Evolutionary conservation across 2,329 filamentous ascomycete genomes (phyloP).

Genomic region (Mariannaea elegans): DNA sequence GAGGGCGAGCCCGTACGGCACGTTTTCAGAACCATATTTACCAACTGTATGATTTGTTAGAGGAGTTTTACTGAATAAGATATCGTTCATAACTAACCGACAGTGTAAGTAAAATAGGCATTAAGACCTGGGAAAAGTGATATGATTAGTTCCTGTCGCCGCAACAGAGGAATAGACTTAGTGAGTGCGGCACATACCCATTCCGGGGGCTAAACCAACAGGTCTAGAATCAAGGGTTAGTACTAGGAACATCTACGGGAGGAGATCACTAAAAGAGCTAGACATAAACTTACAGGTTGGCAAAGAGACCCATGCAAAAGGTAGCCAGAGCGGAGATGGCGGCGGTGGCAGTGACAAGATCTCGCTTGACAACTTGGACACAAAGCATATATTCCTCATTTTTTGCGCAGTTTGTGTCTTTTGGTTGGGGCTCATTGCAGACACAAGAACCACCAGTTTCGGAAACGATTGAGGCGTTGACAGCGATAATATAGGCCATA

Average conservation of each 20-base stretch:
- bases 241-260: not conserved
- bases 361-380: conserved; percentile 71
- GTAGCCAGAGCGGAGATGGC: conserved; percentile 81
- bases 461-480: conserved; percentile 63
- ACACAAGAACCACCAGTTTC: conserved; percentile 80
- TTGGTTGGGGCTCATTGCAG: conserved; percentile 61
- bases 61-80: not conserved
- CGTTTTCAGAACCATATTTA: conserved; percentile 74
- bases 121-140: conserved; percentile 65
- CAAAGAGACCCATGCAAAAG: conserved; percentile 85
- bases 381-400: conserved; percentile 73
- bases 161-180: too few relatives aligned
- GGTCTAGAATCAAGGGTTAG: conserved; percentile 38
- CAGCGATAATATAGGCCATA: conserved; percentile 64
- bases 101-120: conserved; percentile 84
- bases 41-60: conserved; percentile 62
- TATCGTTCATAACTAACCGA: conserved; percentile 39
- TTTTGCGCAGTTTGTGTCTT: conserved; percentile 60
- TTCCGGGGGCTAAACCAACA: conserved; percentile 53
- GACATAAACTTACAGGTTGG: conserved; percentile 68
- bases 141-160: conserved; percentile 12
- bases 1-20: conserved; percentile 79
- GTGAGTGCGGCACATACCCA: conserved; percentile 44
- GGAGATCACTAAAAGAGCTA: not conserved
- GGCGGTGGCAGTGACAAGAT: conserved; percentile 85